Conservation (phyloP, 2,329 filamentous ascomycete species). For the Dothidotthia symphoricarpi region DNA sequence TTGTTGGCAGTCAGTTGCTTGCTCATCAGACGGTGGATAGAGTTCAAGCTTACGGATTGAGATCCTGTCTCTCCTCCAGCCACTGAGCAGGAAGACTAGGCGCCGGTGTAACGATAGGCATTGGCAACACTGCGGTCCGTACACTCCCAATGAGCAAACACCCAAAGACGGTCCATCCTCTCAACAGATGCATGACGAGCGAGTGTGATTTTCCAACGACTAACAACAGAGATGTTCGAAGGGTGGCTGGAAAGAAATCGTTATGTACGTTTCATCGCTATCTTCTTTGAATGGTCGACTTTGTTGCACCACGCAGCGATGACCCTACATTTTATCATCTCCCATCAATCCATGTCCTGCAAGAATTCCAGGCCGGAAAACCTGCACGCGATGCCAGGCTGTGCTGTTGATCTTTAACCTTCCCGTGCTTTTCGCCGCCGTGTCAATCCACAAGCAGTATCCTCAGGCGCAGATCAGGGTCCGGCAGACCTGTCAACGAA, state of each 20-base stretch:
- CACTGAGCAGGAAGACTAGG: slow-evolving; percentile 14
- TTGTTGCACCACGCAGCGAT: no score
- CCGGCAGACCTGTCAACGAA: slow-evolving; percentile 8
- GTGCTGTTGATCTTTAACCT: not conserved
- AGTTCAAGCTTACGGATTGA: slow-evolving; percentile 31
- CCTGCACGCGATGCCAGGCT: no score
- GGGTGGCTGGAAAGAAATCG: no score
- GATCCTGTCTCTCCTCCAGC: slow-evolving; percentile 22
- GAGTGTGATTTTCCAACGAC: slow-evolving; percentile 19
- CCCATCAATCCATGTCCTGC: no score
- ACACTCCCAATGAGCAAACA: slow-evolving; percentile 11
- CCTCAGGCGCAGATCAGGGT: slow-evolving; percentile 24
- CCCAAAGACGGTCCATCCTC: slow-evolving; percentile 11
- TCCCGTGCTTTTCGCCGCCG: not conserved
- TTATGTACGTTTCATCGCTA: no score
- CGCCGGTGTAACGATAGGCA: slow-evolving; percentile 30
- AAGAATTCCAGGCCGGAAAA: no score
- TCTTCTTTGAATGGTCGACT: no score
- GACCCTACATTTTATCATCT: no score
- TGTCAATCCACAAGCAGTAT: no score
- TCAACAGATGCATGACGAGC: slow-evolving; percentile 28
- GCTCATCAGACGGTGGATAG: not conserved
- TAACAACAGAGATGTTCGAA: no score
- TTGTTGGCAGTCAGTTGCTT: slow-evolving; percentile 14
- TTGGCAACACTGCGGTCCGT: slow-evolving; percentile 12